Conservation (phyloP, 169 alveolate genomes). For the Plasmodium knowlesi region DNA sequence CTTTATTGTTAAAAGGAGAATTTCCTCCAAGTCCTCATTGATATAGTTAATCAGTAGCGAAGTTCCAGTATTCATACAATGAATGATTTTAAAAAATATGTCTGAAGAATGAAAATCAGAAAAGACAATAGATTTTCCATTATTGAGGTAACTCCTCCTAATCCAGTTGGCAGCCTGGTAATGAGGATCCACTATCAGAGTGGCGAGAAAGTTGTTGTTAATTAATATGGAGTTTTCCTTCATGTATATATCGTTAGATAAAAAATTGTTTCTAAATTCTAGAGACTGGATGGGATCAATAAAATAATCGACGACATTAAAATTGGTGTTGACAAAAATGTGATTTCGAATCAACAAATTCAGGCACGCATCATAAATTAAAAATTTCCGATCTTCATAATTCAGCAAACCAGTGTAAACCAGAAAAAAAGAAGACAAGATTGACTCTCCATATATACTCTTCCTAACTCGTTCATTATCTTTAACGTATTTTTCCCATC, state of each 20-base stretch:
- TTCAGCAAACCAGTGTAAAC: slow-evolving; percentile 75
- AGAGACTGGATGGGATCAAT: slow-evolving; percentile 66
- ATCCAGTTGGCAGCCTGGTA: slow-evolving; percentile 69
- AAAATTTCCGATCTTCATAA: slow-evolving; percentile 68
- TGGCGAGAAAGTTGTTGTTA: slow-evolving; percentile 64
- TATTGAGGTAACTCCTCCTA: slow-evolving; percentile 38
- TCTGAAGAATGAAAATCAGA: slow-evolving; percentile 38
- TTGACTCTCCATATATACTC: slow-evolving; percentile 69
- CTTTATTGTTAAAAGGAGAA: slow-evolving; percentile 51
- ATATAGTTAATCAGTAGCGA: slow-evolving; percentile 37
- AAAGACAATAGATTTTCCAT: not conserved
- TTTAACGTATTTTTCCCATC: slow-evolving; percentile 75
- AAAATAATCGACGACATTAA: slow-evolving; percentile 76
- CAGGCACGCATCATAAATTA: slow-evolving; percentile 39
- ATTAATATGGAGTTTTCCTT: slow-evolving; percentile 66
- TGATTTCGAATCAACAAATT: slow-evolving; percentile 44
- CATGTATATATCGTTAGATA: slow-evolving; percentile 71
- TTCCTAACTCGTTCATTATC: slow-evolving; percentile 73
- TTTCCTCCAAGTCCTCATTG: slow-evolving; percentile 56
- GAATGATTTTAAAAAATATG: slow-evolving; percentile 63
- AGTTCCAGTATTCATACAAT: slow-evolving; percentile 62
- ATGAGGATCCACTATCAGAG: slow-evolving; percentile 66
- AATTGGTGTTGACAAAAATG: slow-evolving; percentile 43
- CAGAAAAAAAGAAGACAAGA: slow-evolving; percentile 59
- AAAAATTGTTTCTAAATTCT: slow-evolving; percentile 36